Percentiles rank a stretch among this genome's conserved stretches.
Evolutionary conservation across 2,329 filamentous ascomycete species (phyloP).

Genomic region (Ceratocystis eucalypticola): DNA sequence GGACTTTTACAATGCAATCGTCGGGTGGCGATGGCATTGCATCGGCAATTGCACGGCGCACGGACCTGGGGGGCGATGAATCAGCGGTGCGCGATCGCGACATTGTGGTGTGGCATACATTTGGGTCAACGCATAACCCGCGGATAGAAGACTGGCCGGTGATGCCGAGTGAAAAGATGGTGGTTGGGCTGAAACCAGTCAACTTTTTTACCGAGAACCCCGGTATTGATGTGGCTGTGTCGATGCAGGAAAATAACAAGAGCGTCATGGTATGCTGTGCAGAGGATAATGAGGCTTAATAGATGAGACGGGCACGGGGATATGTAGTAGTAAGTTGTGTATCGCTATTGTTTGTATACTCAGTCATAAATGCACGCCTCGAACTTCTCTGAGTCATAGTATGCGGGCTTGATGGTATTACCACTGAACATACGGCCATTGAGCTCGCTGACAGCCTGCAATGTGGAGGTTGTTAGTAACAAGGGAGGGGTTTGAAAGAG

Average conservation of each 20-base stretch:
- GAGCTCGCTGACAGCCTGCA: slow-evolving; percentile 73
- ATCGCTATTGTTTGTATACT: slow-evolving; percentile 19
- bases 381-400: slow-evolving; percentile 73
- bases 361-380: slow-evolving; percentile 48
- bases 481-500: not conserved
- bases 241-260: slow-evolving; percentile 27
- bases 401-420: slow-evolving; percentile 67
- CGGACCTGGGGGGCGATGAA: slow-evolving; percentile 27
- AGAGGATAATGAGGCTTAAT: not conserved
- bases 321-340: not conserved
- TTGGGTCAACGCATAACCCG: slow-evolving; percentile 50
- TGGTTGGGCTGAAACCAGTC: slow-evolving; percentile 37
- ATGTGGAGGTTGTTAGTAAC: slow-evolving; percentile 10
- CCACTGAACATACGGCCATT: slow-evolving; percentile 81
- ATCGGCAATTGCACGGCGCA: slow-evolving; percentile 28
- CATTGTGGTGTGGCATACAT: slow-evolving; percentile 45
- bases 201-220: slow-evolving; percentile 42
- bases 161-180: slow-evolving; percentile 49
- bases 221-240: slow-evolving; percentile 35
- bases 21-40: slow-evolving; percentile 29
- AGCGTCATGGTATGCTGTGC: slow-evolving; percentile 24
- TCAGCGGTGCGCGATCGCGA: slow-evolving; percentile 35
- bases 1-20: slow-evolving; percentile 37
- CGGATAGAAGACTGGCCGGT: slow-evolving; percentile 55
- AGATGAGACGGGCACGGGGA: not conserved